Base-by-base conservation (phyloP, 352 stramenopile species). In the Phytophthora brassicae region DNA sequence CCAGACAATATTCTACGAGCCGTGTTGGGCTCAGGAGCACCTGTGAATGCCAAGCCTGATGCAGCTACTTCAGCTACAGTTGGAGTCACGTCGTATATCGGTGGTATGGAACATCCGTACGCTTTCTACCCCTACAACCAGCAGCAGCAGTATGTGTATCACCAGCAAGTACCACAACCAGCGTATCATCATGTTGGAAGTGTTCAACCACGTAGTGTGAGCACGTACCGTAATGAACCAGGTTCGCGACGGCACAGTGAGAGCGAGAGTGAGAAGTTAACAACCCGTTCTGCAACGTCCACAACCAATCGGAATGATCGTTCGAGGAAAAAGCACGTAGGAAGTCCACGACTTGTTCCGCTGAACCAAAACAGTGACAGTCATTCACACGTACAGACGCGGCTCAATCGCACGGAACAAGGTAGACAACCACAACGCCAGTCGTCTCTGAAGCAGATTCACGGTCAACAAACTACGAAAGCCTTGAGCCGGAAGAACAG, bases 1-100 rank as follows among this genome's bases (percentile, higher is more conserved):
- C 86, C 84, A 0, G 79, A 91, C 60, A 95, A 95, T 63, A 83
- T 89, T 38, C 50, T 95, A 23, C 82, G 86, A 8, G 66, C 84
- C 20, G 86, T 95, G 28, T 66, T 95, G 20, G 82, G 84, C 0
- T 24, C 75, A 9, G 66, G 74, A 29, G 77, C 83, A 12, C 78
- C 77, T 17, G 74, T 86, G 3, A 86, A 88, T 36, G 65, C 60
- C 4, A 86, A 84, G 42, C 68, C 77, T 33, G 77, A 86, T 45
- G 48, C 56, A 38, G 54, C 65, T 42, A 38, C 66, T 22, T 53
- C 68, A 38, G 44, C 51, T n/a, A 49, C 56, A 19, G 56, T 70
- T 31, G 70, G 57, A 20, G 43, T 52, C 14, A 68, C 60, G 23
- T 24, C 56, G 42, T 76, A 71, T 49, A 45, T 57, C 23, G 57